Evolutionary conservation across 805 yeast genomes (phyloP), one percentile per base, ranked within the genome.

Genomic region (Ogataea angusta): DNA sequence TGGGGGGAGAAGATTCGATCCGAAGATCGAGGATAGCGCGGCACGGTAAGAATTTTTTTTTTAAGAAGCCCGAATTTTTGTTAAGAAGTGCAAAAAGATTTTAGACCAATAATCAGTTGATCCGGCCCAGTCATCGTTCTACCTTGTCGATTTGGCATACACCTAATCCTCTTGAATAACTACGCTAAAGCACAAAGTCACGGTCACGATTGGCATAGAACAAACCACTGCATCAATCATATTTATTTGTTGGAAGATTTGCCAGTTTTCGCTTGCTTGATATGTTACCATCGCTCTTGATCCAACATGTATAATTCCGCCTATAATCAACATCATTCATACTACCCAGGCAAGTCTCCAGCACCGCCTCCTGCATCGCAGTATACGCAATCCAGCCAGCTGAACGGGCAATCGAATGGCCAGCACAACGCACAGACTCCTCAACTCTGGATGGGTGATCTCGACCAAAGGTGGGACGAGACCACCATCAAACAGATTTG

Each of bases 361-460:
- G 29, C 37, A 6, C n/a, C 35, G 10, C 16, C 34, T 15, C 9
- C 28, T 27, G 33, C 31, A n/a, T 26, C 41, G 12, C 31, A 15
- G 8, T 31, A 19, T 18, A 21, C 34, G 10, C 30, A 34, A 3
- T 17, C 30, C 21, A 10, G 12, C 16, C 40, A 14, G 16, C 18
- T 15, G 17, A 27, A 15, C 9, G 30, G 30, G 16, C 23, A 7
- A 9, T 12, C 22, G 8, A 30, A 46, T 5, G 33, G 43, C 17
- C 29, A 43, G 9, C 16, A 15, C 13, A 48, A 44, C 31, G 49
- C 46, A 2, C 60, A 54, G 43, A 49, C 57, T 17, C 64, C 63
- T 28, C 80, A 76, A 49, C 56, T 85, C 36, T 85, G 90, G 84
- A 90, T 89, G 95, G 97, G 96, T 16, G 96, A 87, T 53, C 65